Evolutionary conservation across 768 basidiomycete species (phyloP), one percentile per base, ranked within the genome.

Genomic region (Mycena galericulata): DNA sequence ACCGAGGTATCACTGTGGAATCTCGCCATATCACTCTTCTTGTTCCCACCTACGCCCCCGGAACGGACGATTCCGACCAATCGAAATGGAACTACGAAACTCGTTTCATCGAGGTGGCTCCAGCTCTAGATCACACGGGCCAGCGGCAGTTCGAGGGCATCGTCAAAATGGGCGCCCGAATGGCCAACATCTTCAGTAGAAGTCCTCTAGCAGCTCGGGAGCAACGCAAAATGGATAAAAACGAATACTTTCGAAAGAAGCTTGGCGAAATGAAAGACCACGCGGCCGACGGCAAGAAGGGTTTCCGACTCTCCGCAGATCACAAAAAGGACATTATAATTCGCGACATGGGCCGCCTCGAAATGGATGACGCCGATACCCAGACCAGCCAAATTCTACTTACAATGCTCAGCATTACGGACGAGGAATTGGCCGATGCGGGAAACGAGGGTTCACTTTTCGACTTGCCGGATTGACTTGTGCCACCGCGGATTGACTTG

Each of bases 1-100:
- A 75, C 54, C 67, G 73, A 47, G 71, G 73, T 50, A 67, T 73
- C 18, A 73, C 69, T 1, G 72, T 64, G n/a, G n/a, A n/a, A n/a
- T n/a, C n/a, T n/a, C n/a, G n/a, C n/a, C n/a, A n/a, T n/a, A n/a
- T n/a, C n/a, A n/a, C n/a, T n/a, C n/a, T n/a, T n/a, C n/a, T n/a
- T n/a, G n/a, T n/a, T n/a, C n/a, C n/a, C n/a, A n/a, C 70, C 9
- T 74, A 74, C 30, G 47, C 32, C 4, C 64, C 66, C 15, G 67
- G 58, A 6, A 60, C 65, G 12, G 72, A 68, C 27, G 64, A 72
- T 66, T 49, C 68, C 12, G 70, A 72, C 50, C 30, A 29, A 30
- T 68, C 71, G 6, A 74, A 69, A 0, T 74, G 73, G 73, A 60
- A 18, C 14, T 30, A 55, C 43, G 49, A n/a, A 5, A 60, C 58